Evolutionary conservation across 2,329 filamentous ascomycete species (phyloP), one percentile per base, ranked within the genome.

Genomic region (Alternaria sp.): DNA sequence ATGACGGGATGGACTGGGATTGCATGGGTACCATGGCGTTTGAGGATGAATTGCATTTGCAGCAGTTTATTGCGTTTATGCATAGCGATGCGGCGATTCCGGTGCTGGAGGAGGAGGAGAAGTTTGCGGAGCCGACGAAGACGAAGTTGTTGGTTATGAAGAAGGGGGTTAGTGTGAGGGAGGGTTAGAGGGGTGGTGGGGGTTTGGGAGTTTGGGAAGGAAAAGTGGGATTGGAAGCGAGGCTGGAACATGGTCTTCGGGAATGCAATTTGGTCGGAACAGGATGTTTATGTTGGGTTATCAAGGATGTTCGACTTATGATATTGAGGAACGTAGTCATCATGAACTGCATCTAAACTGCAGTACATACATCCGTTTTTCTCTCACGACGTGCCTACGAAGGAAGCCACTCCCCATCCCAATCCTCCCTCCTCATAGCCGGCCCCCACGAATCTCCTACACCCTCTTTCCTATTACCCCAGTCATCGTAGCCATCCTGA

Each of bases 11-110:
- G 21, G 68, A 69, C n/a, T 70, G 67, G 67, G 68, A 70, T 28
- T 69, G 67, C 19, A 68, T 66, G 19, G 62, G 68, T 21, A 63
- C 64, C 12, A 70, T 70, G 68, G 59, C 64, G 11, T 70, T 70
- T 30, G 63, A 36, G 12, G 68, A 70, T n/a, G 67, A 70, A 26
- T 32, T 70, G 49, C 68, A 70, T 26, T 65, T 47, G 47, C 68
- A 70, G 57, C 68, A 69, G n/a, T 70, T 70, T 26, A 66, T 70
- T 23, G 62, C 68, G 0, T 68, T 70, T 44, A 68, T 70, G 59
- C 56, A 70, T n/a, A 65, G 59, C 15, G 65, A 70, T 6, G 47
- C n/a, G 9, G 67, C 61, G n/a, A 30, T 58, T 5, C 50, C 57
- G 3, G 43, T 68, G 2, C 13, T 69, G 15, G 67, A 66, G 13